These are phyloP conservation scores for Gilbertella persicaria DNA, from an alignment of 371 early-diverging fungal species.

Conservation along the genomic window DNA sequence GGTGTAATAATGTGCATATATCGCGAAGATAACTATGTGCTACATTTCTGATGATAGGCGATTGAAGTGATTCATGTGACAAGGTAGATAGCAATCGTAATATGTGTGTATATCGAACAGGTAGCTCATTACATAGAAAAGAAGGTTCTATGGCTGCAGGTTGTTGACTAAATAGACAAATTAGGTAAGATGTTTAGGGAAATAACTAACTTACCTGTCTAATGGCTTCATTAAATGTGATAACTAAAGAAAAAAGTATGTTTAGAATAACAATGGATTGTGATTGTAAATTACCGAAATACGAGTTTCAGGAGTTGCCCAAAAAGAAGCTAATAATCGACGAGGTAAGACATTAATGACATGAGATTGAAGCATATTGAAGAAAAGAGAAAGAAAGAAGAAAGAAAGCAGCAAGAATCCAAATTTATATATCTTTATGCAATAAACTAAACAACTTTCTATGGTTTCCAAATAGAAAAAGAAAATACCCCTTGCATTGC, in stretches of 20 bases:
- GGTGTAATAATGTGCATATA: constrained; percentile 43
- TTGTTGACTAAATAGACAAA: constrained; percentile 6
- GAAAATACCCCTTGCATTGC: constrained; percentile 21
- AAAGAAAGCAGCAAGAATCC: constrained; percentile 7
- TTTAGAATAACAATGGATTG: not conserved
- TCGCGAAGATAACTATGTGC: constrained; percentile 47
- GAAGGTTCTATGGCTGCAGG: constrained; percentile 53
- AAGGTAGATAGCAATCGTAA: constrained; percentile 50
- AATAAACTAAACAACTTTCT: too few relatives aligned
- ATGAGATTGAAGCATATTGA: constrained; percentile 43
- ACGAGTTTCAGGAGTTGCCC: constrained; percentile 45
- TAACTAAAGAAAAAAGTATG: constrained; percentile 21
- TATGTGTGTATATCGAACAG: constrained; percentile 69
- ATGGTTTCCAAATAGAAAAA: constrained; percentile 3
- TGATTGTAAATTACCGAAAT: constrained; percentile 30
- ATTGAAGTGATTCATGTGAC: constrained; percentile 33
- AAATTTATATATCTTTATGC: too few relatives aligned
- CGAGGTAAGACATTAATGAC: constrained; percentile 43
- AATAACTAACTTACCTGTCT: not conserved
- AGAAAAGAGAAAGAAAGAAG: constrained; percentile 2
- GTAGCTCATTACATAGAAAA: constrained; percentile 70
- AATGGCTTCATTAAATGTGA: not conserved
- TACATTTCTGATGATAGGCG: constrained; percentile 39
- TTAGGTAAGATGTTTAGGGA: constrained; percentile 1
- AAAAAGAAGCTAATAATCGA: constrained; percentile 35